Evolutionary conservation across 2,329 filamentous ascomycete genomes (phyloP).

Genomic region (Cladosporium sp.): DNA sequence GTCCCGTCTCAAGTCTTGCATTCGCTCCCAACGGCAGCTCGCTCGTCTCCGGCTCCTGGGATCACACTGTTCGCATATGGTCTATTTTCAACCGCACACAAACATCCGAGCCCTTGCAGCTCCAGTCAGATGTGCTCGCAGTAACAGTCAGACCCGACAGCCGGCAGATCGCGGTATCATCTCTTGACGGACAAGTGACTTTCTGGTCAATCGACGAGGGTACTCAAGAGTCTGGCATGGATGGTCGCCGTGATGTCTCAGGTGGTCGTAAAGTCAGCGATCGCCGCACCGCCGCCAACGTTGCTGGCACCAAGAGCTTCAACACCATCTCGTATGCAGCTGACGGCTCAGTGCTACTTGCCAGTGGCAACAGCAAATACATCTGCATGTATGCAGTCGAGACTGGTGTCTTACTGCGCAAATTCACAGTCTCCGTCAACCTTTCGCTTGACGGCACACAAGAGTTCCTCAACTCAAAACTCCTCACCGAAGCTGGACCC

Average conservation of each 20-base stretch:
- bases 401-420: slow-evolving; percentile 87
- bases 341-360: slow-evolving; percentile 86
- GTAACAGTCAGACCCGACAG: slow-evolving; percentile 89
- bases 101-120: slow-evolving; percentile 88
- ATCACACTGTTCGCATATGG: slow-evolving; percentile 93
- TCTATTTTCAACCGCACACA: slow-evolving; percentile 92
- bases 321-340: slow-evolving; percentile 85
- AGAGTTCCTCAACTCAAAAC: slow-evolving; percentile 91
- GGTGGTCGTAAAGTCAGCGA: slow-evolving; percentile 87
- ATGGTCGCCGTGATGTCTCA: slow-evolving; percentile 88
- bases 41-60: slow-evolving; percentile 92
- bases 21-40: slow-evolving; percentile 85
- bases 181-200: slow-evolving; percentile 86
- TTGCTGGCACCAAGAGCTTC: slow-evolving; percentile 86
- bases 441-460: slow-evolving; percentile 94
- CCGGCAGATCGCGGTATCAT: slow-evolving; percentile 85
- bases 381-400: slow-evolving; percentile 96
- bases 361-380: slow-evolving; percentile 95
- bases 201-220: slow-evolving; percentile 94
- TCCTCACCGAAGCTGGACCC: slow-evolving; percentile 88
- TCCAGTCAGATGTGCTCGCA: slow-evolving; percentile 86
- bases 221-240: slow-evolving; percentile 79
- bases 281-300: slow-evolving; percentile 86
- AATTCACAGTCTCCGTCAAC: slow-evolving; percentile 94
- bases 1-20: slow-evolving; percentile 81